Percentiles rank a stretch among this genome's conserved stretches.
Conservation (phyloP, 345 rosid genomes). For the Eucalyptus coolabah region DNA sequence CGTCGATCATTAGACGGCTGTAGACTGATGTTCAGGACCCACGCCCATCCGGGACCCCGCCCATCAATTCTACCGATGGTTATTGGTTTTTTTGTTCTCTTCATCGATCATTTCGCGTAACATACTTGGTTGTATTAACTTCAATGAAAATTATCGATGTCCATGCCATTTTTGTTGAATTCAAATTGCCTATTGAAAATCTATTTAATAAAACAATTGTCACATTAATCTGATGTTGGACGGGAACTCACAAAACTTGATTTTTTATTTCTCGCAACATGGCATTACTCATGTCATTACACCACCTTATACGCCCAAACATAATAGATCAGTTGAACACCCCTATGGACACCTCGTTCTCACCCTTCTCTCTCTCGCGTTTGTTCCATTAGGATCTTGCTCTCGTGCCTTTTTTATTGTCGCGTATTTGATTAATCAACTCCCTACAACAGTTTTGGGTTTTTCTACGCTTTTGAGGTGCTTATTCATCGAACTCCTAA, state of each 20-base stretch:
- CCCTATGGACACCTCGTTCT: neutral
- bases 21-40: neutral
- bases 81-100: neutral
- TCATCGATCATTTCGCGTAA: neutral
- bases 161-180: neutral
- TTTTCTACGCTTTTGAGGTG: too few species aligned
- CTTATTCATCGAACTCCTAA: too few species aligned
- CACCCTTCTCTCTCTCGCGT: neutral
- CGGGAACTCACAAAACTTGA: neutral
- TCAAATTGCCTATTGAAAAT: neutral
- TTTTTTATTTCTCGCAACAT: neutral
- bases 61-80: neutral
- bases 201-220: too few species aligned
- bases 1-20: neutral
- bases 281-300: neutral
- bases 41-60: too few species aligned
- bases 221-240: neutral
- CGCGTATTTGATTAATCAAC: neutral
- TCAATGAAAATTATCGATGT: neutral
- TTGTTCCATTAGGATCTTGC: neutral
- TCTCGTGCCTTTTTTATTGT: neutral
- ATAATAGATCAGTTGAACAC: neutral
- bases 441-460: neutral
- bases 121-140: neutral
- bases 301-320: neutral